phyloP scores from a whole-genome alignment of 23 red algal genomes.

The Cyanidioschyzon merolae region DNA sequence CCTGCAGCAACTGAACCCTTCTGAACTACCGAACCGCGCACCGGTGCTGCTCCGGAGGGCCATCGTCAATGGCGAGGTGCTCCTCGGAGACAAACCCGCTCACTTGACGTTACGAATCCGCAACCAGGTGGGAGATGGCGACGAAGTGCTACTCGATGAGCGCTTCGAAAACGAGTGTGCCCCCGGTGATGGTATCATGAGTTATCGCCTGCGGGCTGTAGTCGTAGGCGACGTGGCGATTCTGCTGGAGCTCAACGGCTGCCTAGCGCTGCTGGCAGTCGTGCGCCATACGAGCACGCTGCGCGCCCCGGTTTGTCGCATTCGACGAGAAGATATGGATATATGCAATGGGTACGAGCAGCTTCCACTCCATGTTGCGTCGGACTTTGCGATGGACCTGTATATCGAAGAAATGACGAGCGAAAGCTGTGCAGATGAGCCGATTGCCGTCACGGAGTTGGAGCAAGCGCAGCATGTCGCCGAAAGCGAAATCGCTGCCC shows the following conservation, averaged over 20 bases:
- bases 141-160: slow-evolving; percentile 14
- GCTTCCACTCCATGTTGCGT: not conserved
- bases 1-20: not conserved
- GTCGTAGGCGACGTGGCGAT: slow-evolving; percentile 4
- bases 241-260: not conserved
- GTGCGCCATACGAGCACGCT: slow-evolving; percentile 5
- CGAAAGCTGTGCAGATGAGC: not conserved
- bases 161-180: slow-evolving; percentile 10
- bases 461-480: slow-evolving; percentile 1
- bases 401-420: not conserved
- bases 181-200: slow-evolving; percentile 12
- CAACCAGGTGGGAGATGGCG: slow-evolving; percentile 12
- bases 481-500: not conserved
- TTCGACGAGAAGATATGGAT: slow-evolving; percentile 8
- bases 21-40: not conserved
- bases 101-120: slow-evolving; percentile 7
- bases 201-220: slow-evolving; percentile 1
- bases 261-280: not conserved
- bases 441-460: not conserved
- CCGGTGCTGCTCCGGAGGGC: slow-evolving; percentile 10
- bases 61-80: slow-evolving; percentile 10
- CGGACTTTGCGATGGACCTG: slow-evolving; percentile 2
- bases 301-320: slow-evolving; percentile 6
- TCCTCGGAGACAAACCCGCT: slow-evolving; percentile 11
- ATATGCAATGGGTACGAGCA: slow-evolving; percentile 10